These are phyloP conservation scores for Kurtzmaniella quercitrusa DNA, from an alignment of 1,139 yeast species.

Conservation along the genomic window DNA sequence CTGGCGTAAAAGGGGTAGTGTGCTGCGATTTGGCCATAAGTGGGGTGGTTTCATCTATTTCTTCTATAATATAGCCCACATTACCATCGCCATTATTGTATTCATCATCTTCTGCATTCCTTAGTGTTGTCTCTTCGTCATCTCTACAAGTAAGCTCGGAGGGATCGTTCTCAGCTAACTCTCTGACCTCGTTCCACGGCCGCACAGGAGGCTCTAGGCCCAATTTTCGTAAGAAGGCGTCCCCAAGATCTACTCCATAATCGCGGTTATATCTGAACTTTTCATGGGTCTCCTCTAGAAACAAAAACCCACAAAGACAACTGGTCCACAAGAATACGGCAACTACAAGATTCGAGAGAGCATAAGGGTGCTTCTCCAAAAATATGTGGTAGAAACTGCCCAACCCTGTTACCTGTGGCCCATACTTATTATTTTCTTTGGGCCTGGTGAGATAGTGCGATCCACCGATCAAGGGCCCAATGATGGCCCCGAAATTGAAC, in stretches of 20 bases:
- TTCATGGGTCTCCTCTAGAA: slow-evolving; percentile 60
- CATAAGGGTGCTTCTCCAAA: slow-evolving; percentile 48
- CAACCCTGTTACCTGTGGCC: slow-evolving; percentile 11
- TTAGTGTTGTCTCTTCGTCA: slow-evolving; percentile 7
- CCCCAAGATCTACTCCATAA: slow-evolving; percentile 52
- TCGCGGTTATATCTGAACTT: slow-evolving; percentile 39
- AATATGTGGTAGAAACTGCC: slow-evolving; percentile 20
- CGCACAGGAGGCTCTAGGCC: slow-evolving; percentile 29
- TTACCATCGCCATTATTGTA: slow-evolving; percentile 6
- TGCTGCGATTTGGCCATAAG: background rate
- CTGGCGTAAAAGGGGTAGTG: slow-evolving; percentile 22
- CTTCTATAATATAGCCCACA: background rate
- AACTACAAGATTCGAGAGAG: slow-evolving; percentile 56
- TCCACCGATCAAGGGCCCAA: slow-evolving; percentile 62
- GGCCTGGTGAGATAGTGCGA: slow-evolving; percentile 33
- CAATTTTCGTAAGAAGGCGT: slow-evolving; percentile 29
- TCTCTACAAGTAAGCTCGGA: background rate
- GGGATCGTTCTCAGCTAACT: background rate
- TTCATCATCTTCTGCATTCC: slow-evolving; percentile 6
- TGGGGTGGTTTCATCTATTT: slow-evolving; percentile 3
- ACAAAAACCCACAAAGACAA: slow-evolving; percentile 40
- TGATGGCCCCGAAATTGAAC: slow-evolving; percentile 30
- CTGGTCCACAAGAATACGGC: slow-evolving; percentile 39
- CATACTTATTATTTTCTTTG: slow-evolving; percentile 7
- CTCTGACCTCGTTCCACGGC: slow-evolving; percentile 23